phyloP scores from a whole-genome alignment of 73 alveolate genomes.

The Diophrys sp. region DNA sequence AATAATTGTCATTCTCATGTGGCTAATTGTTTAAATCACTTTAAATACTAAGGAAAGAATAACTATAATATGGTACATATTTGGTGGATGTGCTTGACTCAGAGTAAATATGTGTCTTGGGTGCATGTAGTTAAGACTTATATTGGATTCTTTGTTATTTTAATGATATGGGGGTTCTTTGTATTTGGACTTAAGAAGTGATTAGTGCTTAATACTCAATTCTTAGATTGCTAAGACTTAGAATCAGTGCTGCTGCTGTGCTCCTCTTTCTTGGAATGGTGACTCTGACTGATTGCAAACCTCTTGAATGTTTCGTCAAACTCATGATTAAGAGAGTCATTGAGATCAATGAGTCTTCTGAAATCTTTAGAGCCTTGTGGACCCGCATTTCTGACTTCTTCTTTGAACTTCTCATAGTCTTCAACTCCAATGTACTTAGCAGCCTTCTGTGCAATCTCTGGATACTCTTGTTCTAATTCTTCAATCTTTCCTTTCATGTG shows the following conservation, averaged over 20 bases:
- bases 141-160: constrained; percentile 49
- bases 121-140: constrained; percentile 63
- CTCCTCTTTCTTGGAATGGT: no score
- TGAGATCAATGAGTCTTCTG: not conserved
- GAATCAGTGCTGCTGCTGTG: no score
- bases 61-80: constrained; percentile 75
- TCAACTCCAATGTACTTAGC: not conserved
- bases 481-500: constrained; percentile 1
- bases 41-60: constrained; percentile 60
- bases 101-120: constrained; percentile 67
- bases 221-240: no score
- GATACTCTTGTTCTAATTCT: not conserved
- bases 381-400: no score
- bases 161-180: constrained; percentile 2
- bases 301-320: not conserved
- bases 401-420: not conserved
- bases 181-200: not conserved
- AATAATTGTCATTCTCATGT: constrained; percentile 82
- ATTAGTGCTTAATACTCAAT: no score
- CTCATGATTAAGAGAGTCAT: not conserved
- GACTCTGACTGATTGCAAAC: no score
- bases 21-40: constrained; percentile 66
- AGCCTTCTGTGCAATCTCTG: not conserved
- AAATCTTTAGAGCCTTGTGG: not conserved
- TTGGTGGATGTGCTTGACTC: constrained; percentile 71